phyloP scores from a whole-genome alignment of 2,329 filamentous ascomycete species.

The Pseudopyricularia cyperi region DNA sequence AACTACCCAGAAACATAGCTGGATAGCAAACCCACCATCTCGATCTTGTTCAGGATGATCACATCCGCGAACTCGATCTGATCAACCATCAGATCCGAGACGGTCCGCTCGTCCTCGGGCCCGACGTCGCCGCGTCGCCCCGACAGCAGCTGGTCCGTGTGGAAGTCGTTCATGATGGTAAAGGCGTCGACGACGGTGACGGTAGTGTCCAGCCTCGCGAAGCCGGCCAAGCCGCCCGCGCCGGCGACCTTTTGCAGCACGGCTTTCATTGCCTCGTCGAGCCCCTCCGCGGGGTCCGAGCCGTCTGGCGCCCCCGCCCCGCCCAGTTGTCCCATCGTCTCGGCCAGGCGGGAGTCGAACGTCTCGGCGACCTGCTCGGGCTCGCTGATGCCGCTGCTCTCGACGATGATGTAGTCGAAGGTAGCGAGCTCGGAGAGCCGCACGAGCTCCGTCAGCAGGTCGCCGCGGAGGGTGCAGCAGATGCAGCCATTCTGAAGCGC shows the following conservation, averaged over 20 bases:
- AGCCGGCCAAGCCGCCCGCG: slow-evolving; percentile 50
- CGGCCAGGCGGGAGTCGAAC: slow-evolving; percentile 45
- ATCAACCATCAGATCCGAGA: slow-evolving; percentile 64
- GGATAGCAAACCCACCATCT: slow-evolving; percentile 45
- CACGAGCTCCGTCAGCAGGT: slow-evolving; percentile 57
- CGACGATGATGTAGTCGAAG: slow-evolving; percentile 61
- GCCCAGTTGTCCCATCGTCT: slow-evolving; percentile 26
- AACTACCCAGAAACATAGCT: too few relatives aligned
- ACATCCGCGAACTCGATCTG: slow-evolving; percentile 70
- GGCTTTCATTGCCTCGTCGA: slow-evolving; percentile 3
- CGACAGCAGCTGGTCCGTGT: slow-evolving; percentile 54
- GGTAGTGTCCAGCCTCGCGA: slow-evolving; percentile 56
- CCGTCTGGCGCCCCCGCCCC: slow-evolving; percentile 14
- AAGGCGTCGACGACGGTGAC: slow-evolving; percentile 64
- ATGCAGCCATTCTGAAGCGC: slow-evolving; percentile 64
- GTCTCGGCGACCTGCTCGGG: slow-evolving; percentile 65
- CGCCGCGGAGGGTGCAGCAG: slow-evolving; percentile 61
- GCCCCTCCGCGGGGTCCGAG: neutral
- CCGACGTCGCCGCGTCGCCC: slow-evolving; percentile 49
- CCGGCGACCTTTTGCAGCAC: slow-evolving; percentile 17
- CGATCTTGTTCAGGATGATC: slow-evolving; percentile 57
- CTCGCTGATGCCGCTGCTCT: slow-evolving; percentile 60
- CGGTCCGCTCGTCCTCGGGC: slow-evolving; percentile 57
- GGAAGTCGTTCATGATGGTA: slow-evolving; percentile 59
- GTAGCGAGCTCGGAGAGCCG: slow-evolving; percentile 45